These are phyloP conservation scores for Fusarium compactum DNA, from an alignment of 2,329 filamentous ascomycete genomes.

Conservation along the genomic window DNA sequence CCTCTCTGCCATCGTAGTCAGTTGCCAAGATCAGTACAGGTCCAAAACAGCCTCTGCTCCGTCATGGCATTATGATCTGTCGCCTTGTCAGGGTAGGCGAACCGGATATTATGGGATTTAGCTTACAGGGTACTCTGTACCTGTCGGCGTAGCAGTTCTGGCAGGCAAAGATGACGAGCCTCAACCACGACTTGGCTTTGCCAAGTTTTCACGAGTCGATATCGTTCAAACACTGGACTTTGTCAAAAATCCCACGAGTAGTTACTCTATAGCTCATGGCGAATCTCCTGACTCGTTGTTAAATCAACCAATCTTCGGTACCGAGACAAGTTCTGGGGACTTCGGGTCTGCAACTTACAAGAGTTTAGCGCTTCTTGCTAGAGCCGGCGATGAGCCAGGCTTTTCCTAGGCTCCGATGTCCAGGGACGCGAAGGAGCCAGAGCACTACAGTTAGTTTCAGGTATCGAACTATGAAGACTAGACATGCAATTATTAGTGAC, in stretches of 20 bases:
- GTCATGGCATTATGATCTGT: conserved; percentile 14
- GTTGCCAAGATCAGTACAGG: conserved; percentile 30
- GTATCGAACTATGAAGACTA: conserved; percentile 17
- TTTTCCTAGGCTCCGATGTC: conserved; percentile 14
- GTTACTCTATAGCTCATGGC: neutral
- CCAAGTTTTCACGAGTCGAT: neutral
- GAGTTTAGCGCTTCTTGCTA: conserved; percentile 31
- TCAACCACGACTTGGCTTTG: neutral
- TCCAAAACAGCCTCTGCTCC: conserved; percentile 15
- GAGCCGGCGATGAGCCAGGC: conserved; percentile 16
- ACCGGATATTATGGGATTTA: conserved; percentile 5
- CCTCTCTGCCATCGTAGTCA: neutral
- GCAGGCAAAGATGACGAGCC: neutral
- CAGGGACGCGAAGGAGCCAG: conserved; percentile 15
- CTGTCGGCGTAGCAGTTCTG: neutral
- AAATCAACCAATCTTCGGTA: conserved; percentile 17
- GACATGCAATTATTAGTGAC: neutral
- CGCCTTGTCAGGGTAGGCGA: conserved; percentile 2
- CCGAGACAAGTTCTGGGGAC: conserved; percentile 14
- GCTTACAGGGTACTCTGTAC: neutral
- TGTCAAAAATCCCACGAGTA: neutral
- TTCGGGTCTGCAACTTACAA: conserved; percentile 29
- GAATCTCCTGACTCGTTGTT: conserved; percentile 32
- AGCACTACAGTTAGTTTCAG: conserved; percentile 29
- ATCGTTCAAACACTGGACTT: conserved; percentile 1